Evolutionary conservation across 1,284 basidiomycete species (phyloP), one percentile per base, ranked within the genome.

Genomic region (Pterulicium gracile): DNA sequence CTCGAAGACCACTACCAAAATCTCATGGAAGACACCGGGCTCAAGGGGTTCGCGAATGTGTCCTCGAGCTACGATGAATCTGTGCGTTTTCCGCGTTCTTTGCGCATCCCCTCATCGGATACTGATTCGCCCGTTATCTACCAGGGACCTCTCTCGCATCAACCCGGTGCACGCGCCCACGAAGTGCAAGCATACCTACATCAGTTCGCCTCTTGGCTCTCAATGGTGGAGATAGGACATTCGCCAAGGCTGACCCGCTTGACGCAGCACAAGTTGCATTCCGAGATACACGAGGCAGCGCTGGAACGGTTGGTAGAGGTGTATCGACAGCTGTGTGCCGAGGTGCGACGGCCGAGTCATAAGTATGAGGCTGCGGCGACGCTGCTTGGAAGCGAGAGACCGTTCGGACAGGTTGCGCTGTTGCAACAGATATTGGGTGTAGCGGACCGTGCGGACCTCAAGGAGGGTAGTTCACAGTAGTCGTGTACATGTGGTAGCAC

Each of bases 291-390:
- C 58, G 79, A 79, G 19, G 74, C 76, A 13, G 86, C 85, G 1
- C 65, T 96, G 48, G 66, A 68, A 27, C 69, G 79, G 19, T 69
- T 95, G 47, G 81, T 78, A 1, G 63, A 64, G 23, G 78, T 80
- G 2, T 96, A 96, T 61, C 70, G 66, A 5, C 61, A 69, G 51
- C 65, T 95, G 1, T 89, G 84, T 55, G 79, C 80, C 27, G 76
- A 79, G 50, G 84, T 95, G 13, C 71, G 78, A 58, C 79, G 77
- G 50, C 74, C 79, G 46, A 72, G 76, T 58, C 90, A 91, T 42
- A 74, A 72, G 56, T 97, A 95, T 59, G 91, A 96, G 63, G 91
- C 91, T 36, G 82, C 81, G 10, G 75, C 82, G 52, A 94, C 90
- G n/a, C 59, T 96, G 51, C 63, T 96, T 35, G 82, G 88, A n/a